Evolutionary conservation across 306 rosid species (phyloP).

Genomic region (Luffa acutangula): DNA sequence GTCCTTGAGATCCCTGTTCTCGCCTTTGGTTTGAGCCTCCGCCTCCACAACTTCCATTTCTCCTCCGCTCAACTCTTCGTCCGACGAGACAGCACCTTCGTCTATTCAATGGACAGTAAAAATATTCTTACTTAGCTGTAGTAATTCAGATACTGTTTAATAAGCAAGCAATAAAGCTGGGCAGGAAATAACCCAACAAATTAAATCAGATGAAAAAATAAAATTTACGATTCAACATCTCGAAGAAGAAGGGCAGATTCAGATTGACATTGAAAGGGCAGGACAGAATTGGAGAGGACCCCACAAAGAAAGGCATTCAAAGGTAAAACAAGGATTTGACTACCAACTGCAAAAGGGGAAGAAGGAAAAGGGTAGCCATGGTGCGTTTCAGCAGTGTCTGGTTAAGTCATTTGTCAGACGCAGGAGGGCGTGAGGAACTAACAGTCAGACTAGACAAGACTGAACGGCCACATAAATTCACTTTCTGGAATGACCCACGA

Average conservation of each 20-base stretch:
- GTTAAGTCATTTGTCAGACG: constrained; percentile 59
- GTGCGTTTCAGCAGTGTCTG: constrained; percentile 37
- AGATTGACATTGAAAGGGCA: constrained; percentile 4
- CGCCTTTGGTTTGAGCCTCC: constrained; percentile 39
- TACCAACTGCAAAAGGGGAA: constrained; percentile 8
- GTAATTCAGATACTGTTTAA: neutral
- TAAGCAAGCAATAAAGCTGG: neutral
- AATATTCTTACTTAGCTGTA: neutral
- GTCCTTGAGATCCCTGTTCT: constrained; percentile 74
- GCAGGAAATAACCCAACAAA: neutral
- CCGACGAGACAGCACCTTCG: constrained; percentile 68
- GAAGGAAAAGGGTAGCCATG: constrained; percentile 1
- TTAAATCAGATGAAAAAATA: neutral
- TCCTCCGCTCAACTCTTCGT: constrained; percentile 60
- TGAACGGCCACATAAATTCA: constrained; percentile 2
- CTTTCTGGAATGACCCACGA: constrained; percentile 7
- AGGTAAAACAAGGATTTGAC: constrained; percentile 10
- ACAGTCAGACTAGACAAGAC: constrained; percentile 15
- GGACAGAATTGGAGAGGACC: neutral
- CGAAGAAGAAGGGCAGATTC: neutral
- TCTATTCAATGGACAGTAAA: constrained; percentile 20
- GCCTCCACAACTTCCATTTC: constrained; percentile 39
- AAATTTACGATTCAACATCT: neutral
- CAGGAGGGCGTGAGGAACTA: constrained; percentile 9
- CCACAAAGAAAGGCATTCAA: neutral